phyloP scores from a whole-genome alignment of 805 yeast species.

The Candida methanosorbosa region DNA sequence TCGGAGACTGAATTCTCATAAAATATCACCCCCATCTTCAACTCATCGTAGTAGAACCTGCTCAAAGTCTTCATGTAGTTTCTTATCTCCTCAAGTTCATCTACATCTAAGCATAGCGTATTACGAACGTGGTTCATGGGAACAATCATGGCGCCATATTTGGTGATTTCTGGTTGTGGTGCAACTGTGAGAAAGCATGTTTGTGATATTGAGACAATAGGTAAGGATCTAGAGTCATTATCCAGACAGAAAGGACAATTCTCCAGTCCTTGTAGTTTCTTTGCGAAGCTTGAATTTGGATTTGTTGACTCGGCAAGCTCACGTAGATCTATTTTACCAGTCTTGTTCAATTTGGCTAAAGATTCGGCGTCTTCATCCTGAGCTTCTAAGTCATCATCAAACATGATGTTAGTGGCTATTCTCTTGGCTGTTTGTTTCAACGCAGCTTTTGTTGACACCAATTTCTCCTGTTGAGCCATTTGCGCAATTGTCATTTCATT shows the following conservation, averaged over 20 bases:
- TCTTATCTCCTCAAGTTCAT: conserved; percentile 34
- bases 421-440: conserved; percentile 18
- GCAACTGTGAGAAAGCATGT: conserved; percentile 28
- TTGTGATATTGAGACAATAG: conserved; percentile 24
- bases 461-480: conserved; percentile 25
- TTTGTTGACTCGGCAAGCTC: conserved; percentile 8
- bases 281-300: conserved; percentile 18
- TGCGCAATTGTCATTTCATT: conserved; percentile 29
- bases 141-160: conserved; percentile 27
- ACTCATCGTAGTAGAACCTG: conserved; percentile 27
- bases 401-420: conserved; percentile 29
- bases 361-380: conserved; percentile 32
- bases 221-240: conserved; percentile 15
- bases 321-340: conserved; percentile 14
- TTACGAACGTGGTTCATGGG: conserved; percentile 33
- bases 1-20: conserved; percentile 32
- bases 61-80: conserved; percentile 34
- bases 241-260: conserved; percentile 29
- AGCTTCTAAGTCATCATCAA: conserved; percentile 30
- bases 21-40: conserved; percentile 29
- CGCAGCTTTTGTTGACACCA: conserved; percentile 6
- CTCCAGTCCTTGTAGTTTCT: conserved; percentile 21
- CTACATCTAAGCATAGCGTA: conserved; percentile 31
- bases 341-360: conserved; percentile 23
- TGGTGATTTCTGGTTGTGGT: conserved; percentile 30